Evolutionary conservation across 192 early-diverging fungal species (phyloP).

Genomic region (Phlyctochytrium planicorne): DNA sequence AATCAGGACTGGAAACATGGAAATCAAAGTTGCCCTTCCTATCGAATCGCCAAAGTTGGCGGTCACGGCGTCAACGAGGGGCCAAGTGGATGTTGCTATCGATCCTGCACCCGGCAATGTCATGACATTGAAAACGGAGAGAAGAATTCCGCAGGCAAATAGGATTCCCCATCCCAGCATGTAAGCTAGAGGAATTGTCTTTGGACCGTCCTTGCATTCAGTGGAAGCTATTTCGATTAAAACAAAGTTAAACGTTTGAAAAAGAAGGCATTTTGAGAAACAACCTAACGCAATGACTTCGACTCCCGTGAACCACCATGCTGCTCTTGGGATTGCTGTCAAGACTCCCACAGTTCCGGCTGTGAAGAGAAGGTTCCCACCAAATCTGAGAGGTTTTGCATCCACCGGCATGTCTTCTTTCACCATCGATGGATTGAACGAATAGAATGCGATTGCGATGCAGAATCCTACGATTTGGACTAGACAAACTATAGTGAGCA

Average conservation of each 20-base stretch:
- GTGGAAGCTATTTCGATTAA: not conserved
- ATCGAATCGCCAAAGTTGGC: not conserved
- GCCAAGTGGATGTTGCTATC: not conserved
- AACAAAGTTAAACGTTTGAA: not conserved
- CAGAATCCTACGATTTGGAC: constrained; percentile 13
- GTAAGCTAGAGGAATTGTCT: not conserved
- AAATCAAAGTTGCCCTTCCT: not conserved
- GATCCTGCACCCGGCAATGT: not conserved
- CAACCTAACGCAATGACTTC: constrained; percentile 15
- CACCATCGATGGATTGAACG: not conserved
- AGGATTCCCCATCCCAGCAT: not conserved
- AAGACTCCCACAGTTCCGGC: constrained; percentile 7
- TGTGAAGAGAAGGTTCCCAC: not conserved
- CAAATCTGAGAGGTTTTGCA: not conserved
- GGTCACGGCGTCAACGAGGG: not conserved
- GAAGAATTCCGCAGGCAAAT: not conserved
- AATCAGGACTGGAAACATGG: constrained; percentile 3
- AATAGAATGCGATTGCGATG: not conserved
- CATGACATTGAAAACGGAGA: not conserved
- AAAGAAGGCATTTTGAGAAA: not conserved
- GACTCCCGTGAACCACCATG: constrained; percentile 21
- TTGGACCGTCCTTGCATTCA: not conserved
- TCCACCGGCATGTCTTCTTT: not conserved
- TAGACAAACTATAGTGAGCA: constrained; percentile 1
- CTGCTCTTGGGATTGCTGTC: constrained; percentile 7